Base-by-base conservation (phyloP, 768 basidiomycete species). In the Psilocybe subaeruginosa region DNA sequence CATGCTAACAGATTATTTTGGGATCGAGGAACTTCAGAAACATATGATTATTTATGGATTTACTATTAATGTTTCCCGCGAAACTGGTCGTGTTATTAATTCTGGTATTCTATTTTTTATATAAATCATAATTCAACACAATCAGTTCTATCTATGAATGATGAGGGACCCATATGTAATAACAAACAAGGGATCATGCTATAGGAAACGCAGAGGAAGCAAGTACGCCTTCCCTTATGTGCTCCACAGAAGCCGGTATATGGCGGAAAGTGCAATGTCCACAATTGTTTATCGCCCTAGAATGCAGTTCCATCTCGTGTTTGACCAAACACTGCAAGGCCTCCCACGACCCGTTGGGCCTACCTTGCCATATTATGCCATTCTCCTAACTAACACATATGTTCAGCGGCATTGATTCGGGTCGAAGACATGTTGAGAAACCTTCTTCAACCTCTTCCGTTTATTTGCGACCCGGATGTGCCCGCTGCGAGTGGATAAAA, bases 21-120 rank as follows among this genome's bases (percentile, higher is more conserved):
- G 11, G 33, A 11, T 35, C 33, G 33, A 35, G 33, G 33, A 35
- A 11, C 23, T 35, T 7, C 33, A 35, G 6, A 35, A 7, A 35
- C 33, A 35, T 35, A 35, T 35, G 11, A 35, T 7, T 35, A 35
- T 35, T 35, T 35, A 35, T 35, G 33, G 33, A 35, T 56, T 37
- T 56, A 11, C 56, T 56, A 58, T 58, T 51, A 45, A 46, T 43
- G n/a, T n/a, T 43, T 53, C 58, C 51, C 58, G 58, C 58, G 58
- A 59, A 53, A 45, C 51, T 53, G 31, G 31, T 23, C 33, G 4
- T 53, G 31, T 33, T 33, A 11, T 46, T 33, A 39, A 50, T 30
- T 12, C 17, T 23, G 55, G 14, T 31, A 48, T 48, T 53, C 30
- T 45, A n/a, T 35, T 35, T 14, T 41, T 43, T 59, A 51, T 51